Conservation (phyloP, 345 rosid species). For the Boechera stricta region DNA sequence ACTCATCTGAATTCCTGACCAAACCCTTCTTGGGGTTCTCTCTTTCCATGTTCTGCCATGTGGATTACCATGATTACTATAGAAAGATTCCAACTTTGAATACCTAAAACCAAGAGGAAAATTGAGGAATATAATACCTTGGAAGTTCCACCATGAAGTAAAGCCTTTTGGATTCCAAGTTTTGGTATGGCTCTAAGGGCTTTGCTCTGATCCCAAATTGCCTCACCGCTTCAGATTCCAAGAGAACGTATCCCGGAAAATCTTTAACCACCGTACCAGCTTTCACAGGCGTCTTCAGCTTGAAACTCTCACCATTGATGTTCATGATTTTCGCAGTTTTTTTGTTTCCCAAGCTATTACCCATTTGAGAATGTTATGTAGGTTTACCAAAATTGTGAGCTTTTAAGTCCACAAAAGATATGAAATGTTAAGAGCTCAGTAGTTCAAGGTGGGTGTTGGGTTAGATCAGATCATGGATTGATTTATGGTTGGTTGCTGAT, state of each 20-base stretch:
- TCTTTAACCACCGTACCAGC: constrained; percentile 73
- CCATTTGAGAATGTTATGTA: constrained; percentile 52
- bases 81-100: not conserved
- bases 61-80: constrained; percentile 30
- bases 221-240: constrained; percentile 84
- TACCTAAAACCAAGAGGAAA: not conserved
- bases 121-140: constrained; percentile 25
- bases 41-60: constrained; percentile 47
- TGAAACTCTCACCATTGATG: constrained; percentile 78
- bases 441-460: constrained; percentile 43
- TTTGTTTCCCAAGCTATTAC: constrained; percentile 72
- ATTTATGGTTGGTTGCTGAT: constrained; percentile 45
- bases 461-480: constrained; percentile 42
- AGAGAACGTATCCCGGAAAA: constrained; percentile 69
- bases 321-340: constrained; percentile 77
- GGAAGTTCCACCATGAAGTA: constrained; percentile 88
- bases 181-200: constrained; percentile 62
- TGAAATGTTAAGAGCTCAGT: constrained; percentile 39
- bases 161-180: constrained; percentile 71
- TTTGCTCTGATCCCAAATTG: constrained; percentile 77
- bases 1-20: constrained; percentile 80
- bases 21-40: constrained; percentile 65
- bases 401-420: constrained; percentile 1
- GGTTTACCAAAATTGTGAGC: too few species aligned
- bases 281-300: constrained; percentile 79